Evolutionary conservation across 495 filamentous ascomycete species (phyloP).

Genomic region (Aspergillus heteromorphus): DNA sequence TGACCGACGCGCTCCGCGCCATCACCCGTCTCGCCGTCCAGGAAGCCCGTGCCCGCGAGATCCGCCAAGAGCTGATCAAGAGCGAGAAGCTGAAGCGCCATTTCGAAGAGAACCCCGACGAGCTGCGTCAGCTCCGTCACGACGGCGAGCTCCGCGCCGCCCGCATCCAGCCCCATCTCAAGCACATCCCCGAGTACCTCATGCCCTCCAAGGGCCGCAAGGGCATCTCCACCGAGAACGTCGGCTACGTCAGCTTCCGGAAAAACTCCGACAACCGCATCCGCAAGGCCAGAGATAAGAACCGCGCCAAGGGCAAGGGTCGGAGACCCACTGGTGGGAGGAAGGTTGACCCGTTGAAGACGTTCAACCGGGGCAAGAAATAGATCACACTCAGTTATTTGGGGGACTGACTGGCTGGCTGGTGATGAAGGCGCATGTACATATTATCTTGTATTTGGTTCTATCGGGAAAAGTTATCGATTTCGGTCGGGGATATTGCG

Average conservation of each 20-base stretch:
- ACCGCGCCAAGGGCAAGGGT: slow-evolving; percentile 48
- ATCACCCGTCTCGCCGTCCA: slow-evolving; percentile 80
- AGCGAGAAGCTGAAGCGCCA: slow-evolving; percentile 90
- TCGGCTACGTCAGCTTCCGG: slow-evolving; percentile 70
- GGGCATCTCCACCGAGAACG: slow-evolving; percentile 53
- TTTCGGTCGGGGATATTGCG: not conserved
- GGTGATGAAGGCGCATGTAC: not conserved
- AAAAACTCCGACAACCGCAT: slow-evolving; percentile 71
- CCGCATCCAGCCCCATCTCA: slow-evolving; percentile 80
- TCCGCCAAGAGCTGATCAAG: slow-evolving; percentile 83
- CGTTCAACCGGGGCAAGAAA: slow-evolving; percentile 58
- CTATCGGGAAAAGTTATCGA: not conserved
- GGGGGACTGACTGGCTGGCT: too few relatives aligned
- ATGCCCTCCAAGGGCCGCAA: slow-evolving; percentile 74
- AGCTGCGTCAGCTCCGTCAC: slow-evolving; percentile 80
- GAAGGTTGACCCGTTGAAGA: slow-evolving; percentile 80
- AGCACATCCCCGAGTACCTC: slow-evolving; percentile 92
- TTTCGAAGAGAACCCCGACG: slow-evolving; percentile 94
- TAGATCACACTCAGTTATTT: slow-evolving; percentile 11
- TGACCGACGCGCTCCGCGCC: slow-evolving; percentile 79
- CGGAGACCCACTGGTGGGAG: slow-evolving; percentile 44
- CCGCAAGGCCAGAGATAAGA: slow-evolving; percentile 62
- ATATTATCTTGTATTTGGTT: not conserved
- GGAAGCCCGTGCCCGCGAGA: slow-evolving; percentile 81
- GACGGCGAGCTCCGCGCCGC: slow-evolving; percentile 80